Base-by-base conservation (phyloP, 164 flowering plant genomes). In the Amborella trichopoda region DNA sequence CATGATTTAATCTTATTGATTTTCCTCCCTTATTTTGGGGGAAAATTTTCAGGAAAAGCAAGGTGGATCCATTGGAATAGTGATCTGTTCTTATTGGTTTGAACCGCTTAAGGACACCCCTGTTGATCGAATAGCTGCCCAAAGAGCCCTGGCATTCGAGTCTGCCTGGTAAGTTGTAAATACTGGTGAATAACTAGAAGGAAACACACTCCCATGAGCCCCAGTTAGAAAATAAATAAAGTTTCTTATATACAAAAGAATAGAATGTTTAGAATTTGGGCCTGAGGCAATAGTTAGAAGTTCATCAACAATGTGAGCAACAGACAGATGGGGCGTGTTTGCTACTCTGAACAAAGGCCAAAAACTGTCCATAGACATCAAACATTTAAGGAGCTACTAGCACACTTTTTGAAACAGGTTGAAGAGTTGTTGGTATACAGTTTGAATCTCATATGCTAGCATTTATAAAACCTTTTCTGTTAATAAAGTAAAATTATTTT, bases 41-140 rank as follows among this genome's bases (percentile, higher is more conserved):
- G 6, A 30, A 6, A 6, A 13, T 30, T 6, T 12, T 39, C n/a
- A 50, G 54, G 56, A 23, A 38, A 41, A 52, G 24, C 55, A 52
- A 32, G 48, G 48, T 4, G 55, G 55, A 4, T 40, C 34, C 24
- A 32, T 52, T 52, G 55, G 55, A 23, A 42, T 52, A n/a, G 48
- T 43, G 16, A 30, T 52, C 22, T 23, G 23, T 5, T 14, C 48
- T 11, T 4, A 23, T 25, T 52, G 55, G 55, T 52, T 28, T 32
- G 55, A 52, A 32, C 55, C 55, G 19, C 6, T 52, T 21, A 52
- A 48, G 24, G 25, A 42, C 55, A 52, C 6, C 14, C 21, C 55
- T 10, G 55, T 18, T 8, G 55, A 52, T 18, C 26, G 3, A 9
- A 30, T 39, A 24, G 55, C 55, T n/a, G 48, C 28, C 19, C 23